Percentiles rank a stretch among this genome's conserved stretches.
These are phyloP conservation scores for Kwoniella pini DNA, from an alignment of 768 basidiomycete genomes.

Conservation along the genomic window DNA sequence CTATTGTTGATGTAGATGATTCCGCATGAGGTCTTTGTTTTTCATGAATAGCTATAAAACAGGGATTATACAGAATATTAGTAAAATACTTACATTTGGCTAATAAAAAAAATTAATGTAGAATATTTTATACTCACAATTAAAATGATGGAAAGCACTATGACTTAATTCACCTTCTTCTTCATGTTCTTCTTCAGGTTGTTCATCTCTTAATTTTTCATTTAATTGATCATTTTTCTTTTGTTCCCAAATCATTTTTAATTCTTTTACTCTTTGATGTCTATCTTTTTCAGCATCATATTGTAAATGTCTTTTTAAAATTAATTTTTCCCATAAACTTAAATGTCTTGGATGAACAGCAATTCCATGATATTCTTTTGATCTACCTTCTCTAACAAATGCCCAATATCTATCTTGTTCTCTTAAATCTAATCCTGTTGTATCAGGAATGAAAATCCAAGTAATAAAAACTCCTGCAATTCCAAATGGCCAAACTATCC, in stretches of 20 bases:
- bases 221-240: constrained; percentile 47
- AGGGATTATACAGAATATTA: not conserved
- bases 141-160: constrained; percentile 34
- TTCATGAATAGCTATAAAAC: constrained; percentile 9
- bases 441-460: constrained; percentile 54
- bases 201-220: constrained; percentile 40
- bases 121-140: constrained; percentile 24
- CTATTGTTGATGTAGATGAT: constrained; percentile 1
- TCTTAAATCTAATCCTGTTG: constrained; percentile 57
- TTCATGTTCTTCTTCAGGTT: constrained; percentile 54
- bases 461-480: constrained; percentile 47
- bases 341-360: constrained; percentile 57
- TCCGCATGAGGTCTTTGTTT: not conserved
- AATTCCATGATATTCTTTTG: constrained; percentile 56
- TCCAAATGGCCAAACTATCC: constrained; percentile 57
- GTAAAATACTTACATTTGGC: not conserved
- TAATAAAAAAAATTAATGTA: not conserved
- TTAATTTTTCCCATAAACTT: constrained; percentile 48
- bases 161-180: constrained; percentile 22
- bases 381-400: constrained; percentile 53
- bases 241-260: constrained; percentile 50
- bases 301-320: constrained; percentile 53
- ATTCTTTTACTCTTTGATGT: constrained; percentile 52
- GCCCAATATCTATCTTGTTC: constrained; percentile 57
- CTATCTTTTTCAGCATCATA: constrained; percentile 56